These are phyloP conservation scores for Phytophthora cactorum DNA, from an alignment of 352 stramenopile species.

Conservation along the genomic window DNA sequence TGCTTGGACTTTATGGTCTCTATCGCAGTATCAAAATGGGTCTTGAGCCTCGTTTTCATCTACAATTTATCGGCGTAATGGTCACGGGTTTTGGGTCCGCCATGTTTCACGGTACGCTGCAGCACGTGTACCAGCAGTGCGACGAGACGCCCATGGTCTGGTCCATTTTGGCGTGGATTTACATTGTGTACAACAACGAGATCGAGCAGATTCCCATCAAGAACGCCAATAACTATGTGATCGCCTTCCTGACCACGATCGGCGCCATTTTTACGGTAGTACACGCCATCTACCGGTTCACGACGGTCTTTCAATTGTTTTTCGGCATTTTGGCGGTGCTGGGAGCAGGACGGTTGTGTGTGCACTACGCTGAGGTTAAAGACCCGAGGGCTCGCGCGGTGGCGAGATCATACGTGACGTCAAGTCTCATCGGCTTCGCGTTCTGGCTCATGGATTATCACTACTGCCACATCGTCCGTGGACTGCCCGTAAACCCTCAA, in stretches of 20 bases:
- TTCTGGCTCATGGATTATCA: slow-evolving; percentile 88
- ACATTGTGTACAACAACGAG: slow-evolving; percentile 85
- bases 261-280: slow-evolving; percentile 74
- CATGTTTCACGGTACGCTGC: slow-evolving; percentile 88
- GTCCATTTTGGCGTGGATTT: slow-evolving; percentile 82
- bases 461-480: slow-evolving; percentile 62
- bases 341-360: slow-evolving; percentile 55
- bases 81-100: slow-evolving; percentile 82
- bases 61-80: slow-evolving; percentile 79
- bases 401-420: slow-evolving; percentile 67
- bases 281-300: slow-evolving; percentile 82
- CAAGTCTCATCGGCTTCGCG: slow-evolving; percentile 63
- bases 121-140: slow-evolving; percentile 83
- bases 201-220: slow-evolving; percentile 54
- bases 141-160: slow-evolving; percentile 90
- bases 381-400: slow-evolving; percentile 60
- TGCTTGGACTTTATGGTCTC: slow-evolving; percentile 79
- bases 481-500: slow-evolving; percentile 76
- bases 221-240: slow-evolving; percentile 45
- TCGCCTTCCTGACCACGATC: slow-evolving; percentile 57
- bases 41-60: slow-evolving; percentile 80
- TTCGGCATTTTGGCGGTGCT: slow-evolving; percentile 67
- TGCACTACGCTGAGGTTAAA: slow-evolving; percentile 68
- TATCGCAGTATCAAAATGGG: slow-evolving; percentile 62
- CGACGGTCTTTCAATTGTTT: slow-evolving; percentile 78